phyloP scores from a whole-genome alignment of 2,329 filamentous ascomycete genomes.

The Sarocladiaceae sp. region DNA sequence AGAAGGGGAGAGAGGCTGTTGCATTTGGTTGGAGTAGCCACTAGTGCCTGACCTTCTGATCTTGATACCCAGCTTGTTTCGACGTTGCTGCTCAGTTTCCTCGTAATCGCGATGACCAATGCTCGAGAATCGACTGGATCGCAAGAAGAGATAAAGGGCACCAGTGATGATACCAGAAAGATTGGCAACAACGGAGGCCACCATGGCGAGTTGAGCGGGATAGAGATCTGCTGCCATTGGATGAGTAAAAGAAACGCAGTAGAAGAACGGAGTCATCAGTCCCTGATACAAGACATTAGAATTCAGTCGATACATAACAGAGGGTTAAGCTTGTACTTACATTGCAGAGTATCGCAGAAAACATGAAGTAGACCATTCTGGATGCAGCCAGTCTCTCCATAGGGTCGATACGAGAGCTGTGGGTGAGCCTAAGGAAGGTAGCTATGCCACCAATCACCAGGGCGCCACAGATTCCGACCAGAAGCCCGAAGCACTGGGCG shows the following conservation, averaged over 20 bases:
- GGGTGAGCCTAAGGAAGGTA: constrained; percentile 54
- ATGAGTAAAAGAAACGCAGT: constrained; percentile 44
- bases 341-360: constrained; percentile 51
- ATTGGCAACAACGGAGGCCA: constrained; percentile 62
- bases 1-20: constrained; percentile 16
- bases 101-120: constrained; percentile 44
- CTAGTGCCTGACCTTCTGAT: constrained; percentile 11
- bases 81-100: constrained; percentile 11
- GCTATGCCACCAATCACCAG: constrained; percentile 47
- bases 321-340: constrained; percentile 35
- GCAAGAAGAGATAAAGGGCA: constrained; percentile 62
- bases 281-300: constrained; percentile 40
- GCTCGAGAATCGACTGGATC: constrained; percentile 56
- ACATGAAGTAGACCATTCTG: constrained; percentile 65
- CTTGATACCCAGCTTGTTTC: constrained; percentile 7
- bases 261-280: constrained; percentile 62
- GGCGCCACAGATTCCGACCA: constrained; percentile 45
- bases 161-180: constrained; percentile 62
- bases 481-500: constrained; percentile 49
- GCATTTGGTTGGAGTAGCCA: constrained; percentile 15
- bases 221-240: neutral
- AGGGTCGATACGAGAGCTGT: constrained; percentile 49
- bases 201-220: constrained; percentile 46
- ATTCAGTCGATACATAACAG: neutral
- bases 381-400: constrained; percentile 61